Base-by-base conservation (phyloP, 2,329 filamentous ascomycete genomes). In the Phoma sp. region DNA sequence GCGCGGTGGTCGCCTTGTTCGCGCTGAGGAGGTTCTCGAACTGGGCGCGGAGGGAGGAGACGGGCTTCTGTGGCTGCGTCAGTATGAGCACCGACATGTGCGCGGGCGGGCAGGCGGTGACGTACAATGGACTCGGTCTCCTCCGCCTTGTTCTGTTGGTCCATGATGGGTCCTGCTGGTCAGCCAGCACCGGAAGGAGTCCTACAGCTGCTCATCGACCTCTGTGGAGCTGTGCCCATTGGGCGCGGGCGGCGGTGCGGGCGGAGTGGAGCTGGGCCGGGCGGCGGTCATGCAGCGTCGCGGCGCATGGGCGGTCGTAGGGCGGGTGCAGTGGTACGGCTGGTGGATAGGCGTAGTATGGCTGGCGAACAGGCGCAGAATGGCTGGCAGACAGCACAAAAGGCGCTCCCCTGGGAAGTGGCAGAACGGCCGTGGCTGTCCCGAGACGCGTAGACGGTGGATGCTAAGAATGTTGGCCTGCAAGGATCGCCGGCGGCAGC, bases 21-120 rank as follows among this genome's bases (percentile, higher is more conserved):
- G 64, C 62, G 53, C 62, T 84, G 61, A 83, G 80, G 79, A 93
- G 86, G 70, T 88, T 91, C 79, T 95, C 91, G 73, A 93, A 95
- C 66, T 90, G 87, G 59, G 89, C 91, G 57, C 88, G 84, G 56
- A 95, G 80, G 45, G 90, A 93, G 45, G 91, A 95, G 43, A 95
- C 90, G 21, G 91, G 90, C 78, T 87, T 91, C 89, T 92, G 33
- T 12, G 30, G 11, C 30, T 15, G 23, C 43, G 57, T 71, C 43
- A 69, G 60, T 37, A 59, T 34, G 29, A 21, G 47, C 37, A 52
- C 30, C 42, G 25, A 28, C 15, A 18, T 11, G 46, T 40, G 34
- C 2, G 20, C 12, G 15, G 17, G 2, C 3, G 23, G 17, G 7
- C 15, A 11, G 12, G 39, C 21, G 28, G 42, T 17, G 18, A 74